phyloP scores from a whole-genome alignment of 768 basidiomycete species.

The Tylopilus plumbeoviolaceoides region DNA sequence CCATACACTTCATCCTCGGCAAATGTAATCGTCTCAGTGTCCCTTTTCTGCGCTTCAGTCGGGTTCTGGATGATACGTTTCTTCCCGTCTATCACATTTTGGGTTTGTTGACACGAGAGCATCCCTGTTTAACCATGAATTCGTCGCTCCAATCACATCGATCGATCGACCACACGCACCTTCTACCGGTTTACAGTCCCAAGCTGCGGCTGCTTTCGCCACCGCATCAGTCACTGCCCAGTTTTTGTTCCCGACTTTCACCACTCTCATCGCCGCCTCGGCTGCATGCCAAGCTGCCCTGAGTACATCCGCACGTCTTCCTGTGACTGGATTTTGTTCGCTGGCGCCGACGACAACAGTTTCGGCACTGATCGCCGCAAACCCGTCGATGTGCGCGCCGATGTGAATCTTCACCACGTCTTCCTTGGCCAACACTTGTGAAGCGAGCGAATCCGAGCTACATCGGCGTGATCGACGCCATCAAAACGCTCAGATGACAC shows the following conservation, averaged over 20 bases:
- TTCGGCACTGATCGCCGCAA: constrained; percentile 90
- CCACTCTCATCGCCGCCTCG: constrained; percentile 84
- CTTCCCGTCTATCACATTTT: constrained; percentile 94
- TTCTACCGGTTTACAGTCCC: constrained; percentile 92
- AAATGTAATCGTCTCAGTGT: constrained; percentile 81
- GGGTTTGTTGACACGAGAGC: constrained; percentile 93
- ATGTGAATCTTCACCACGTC: constrained; percentile 97
- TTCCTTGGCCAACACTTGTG: constrained; percentile 66
- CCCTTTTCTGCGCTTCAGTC: constrained; percentile 75
- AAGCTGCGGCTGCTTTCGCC: constrained; percentile 61
- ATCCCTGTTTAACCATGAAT: constrained; percentile 52
- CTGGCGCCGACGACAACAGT: constrained; percentile 87
- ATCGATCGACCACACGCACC: constrained; percentile 43
- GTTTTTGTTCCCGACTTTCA: constrained; percentile 93
- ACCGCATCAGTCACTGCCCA: constrained; percentile 92
- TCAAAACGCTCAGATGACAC: not conserved
- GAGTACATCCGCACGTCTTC: constrained; percentile 84
- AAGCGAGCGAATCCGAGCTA: constrained; percentile 72
- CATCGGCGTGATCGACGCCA: constrained; percentile 27
- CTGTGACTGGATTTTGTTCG: constrained; percentile 70
- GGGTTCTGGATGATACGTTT: constrained; percentile 94
- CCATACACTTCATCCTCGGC: constrained; percentile 95
- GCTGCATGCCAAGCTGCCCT: constrained; percentile 93
- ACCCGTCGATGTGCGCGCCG: constrained; percentile 97
- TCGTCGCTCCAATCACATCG: not conserved